Conservation (phyloP, 345 rosid genomes). For the Lumnitzera littorea region DNA sequence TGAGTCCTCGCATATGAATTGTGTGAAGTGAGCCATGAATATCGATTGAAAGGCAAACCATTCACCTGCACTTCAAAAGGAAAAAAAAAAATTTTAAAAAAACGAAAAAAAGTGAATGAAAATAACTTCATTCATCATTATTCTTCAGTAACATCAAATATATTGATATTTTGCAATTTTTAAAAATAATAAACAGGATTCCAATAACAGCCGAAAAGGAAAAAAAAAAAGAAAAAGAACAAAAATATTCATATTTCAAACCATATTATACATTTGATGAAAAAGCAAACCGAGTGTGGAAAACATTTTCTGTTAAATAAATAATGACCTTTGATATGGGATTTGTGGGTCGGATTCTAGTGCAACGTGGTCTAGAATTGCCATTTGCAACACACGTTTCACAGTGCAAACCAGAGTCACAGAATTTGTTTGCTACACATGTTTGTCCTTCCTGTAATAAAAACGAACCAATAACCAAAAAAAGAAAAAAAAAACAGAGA, state of each 20-base stretch:
- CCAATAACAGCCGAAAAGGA: too few species aligned
- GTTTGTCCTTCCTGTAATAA: slow-evolving; percentile 62
- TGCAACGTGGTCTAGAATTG: slow-evolving; percentile 65
- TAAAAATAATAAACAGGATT: not conserved
- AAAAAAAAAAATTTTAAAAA: not conserved
- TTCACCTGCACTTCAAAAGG: slow-evolving; percentile 32
- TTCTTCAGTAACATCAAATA: not conserved
- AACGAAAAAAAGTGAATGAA: not conserved
- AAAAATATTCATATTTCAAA: not conserved
- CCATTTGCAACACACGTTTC: slow-evolving; percentile 60
- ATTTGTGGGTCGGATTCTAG: slow-evolving; percentile 47
- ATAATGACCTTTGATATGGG: slow-evolving; percentile 48
- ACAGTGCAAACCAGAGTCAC: slow-evolving; percentile 66
- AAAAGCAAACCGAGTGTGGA: too few species aligned
- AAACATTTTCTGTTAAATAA: not conserved
- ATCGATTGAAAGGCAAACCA: slow-evolving; percentile 67
- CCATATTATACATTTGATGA: too few species aligned
- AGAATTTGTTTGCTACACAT: slow-evolving; percentile 40
- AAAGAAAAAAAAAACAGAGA: not conserved
- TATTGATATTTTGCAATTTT: too few species aligned
- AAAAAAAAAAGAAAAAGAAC: too few species aligned
- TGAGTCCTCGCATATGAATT: slow-evolving; percentile 57
- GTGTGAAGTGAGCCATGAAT: slow-evolving; percentile 95
- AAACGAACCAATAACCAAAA: not conserved
- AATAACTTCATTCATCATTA: not conserved